phyloP scores from a whole-genome alignment of 139 green algal species.

The Chlamydomonas sp. region DNA sequence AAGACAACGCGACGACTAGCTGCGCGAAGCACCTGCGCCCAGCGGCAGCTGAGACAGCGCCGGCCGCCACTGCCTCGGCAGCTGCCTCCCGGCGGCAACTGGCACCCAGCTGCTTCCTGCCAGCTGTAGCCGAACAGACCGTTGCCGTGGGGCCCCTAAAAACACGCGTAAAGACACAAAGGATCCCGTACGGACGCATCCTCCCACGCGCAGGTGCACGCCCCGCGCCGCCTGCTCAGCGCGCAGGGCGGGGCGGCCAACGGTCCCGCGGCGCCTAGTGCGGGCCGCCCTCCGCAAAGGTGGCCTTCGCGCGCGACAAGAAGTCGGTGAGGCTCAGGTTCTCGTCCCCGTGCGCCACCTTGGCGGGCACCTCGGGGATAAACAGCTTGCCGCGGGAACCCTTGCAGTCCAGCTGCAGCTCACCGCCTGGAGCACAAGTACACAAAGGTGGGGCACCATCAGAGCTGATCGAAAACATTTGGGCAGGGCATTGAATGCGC shows the following conservation, averaged over 20 bases:
- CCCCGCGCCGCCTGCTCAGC: background rate
- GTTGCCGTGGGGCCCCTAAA: background rate
- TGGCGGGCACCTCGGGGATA: conserved; percentile 59
- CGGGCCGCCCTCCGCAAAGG: too few relatives aligned
- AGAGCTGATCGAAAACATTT: background rate
- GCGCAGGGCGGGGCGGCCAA: background rate
- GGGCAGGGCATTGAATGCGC: background rate
- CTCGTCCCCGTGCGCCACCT: conserved; percentile 80
- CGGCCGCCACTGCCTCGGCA: background rate
- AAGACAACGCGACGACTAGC: too few relatives aligned
- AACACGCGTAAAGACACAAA: too few relatives aligned
- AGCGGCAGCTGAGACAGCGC: too few relatives aligned
- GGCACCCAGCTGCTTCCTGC: background rate
- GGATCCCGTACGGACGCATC: too few relatives aligned
- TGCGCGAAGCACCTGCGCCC: too few relatives aligned
- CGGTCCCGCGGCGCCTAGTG: background rate
- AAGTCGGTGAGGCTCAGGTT: conserved; percentile 85
- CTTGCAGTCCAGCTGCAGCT: conserved; percentile 66
- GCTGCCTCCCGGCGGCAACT: background rate
- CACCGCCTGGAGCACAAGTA: background rate
- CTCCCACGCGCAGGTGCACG: background rate
- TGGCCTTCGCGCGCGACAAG: conserved; percentile 48
- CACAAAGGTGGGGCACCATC: background rate
- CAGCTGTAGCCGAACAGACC: background rate
- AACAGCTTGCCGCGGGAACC: conserved; percentile 58